phyloP scores from a whole-genome alignment of 2,329 filamentous ascomycete species.

The Diaporthe citrichinensis region DNA sequence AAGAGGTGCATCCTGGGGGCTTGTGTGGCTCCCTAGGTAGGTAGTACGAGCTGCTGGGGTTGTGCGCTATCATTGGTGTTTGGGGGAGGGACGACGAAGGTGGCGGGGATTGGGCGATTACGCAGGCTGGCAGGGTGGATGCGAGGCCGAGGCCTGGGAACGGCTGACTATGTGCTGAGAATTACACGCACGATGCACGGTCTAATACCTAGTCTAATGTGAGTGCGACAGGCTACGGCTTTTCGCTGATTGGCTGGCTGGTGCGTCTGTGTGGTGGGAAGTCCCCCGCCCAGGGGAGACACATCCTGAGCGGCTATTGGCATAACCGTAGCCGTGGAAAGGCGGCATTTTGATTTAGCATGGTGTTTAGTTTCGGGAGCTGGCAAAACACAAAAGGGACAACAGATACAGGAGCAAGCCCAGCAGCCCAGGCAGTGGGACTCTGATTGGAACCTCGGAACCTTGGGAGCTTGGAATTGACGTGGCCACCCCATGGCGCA shows the following conservation, averaged over 20 bases:
- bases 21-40: conserved; percentile 8
- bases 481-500: conserved; percentile 23
- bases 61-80: conserved; percentile 19
- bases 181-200: background rate
- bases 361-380: background rate
- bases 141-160: conserved; percentile 25
- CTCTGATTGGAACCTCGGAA: background rate
- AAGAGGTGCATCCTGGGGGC: background rate
- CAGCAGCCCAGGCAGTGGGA: background rate
- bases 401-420: background rate
- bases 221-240: conserved; percentile 20
- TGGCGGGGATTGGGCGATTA: conserved; percentile 29
- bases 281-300: background rate
- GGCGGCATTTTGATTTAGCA: conserved; percentile 24
- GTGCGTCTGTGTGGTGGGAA: conserved; percentile 8
- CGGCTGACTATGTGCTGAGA: conserved; percentile 21
- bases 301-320: conserved; percentile 27
- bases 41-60: background rate
- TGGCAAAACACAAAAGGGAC: background rate
- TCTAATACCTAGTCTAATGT: background rate
- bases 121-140: conserved; percentile 13
- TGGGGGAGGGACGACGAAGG: background rate
- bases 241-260: conserved; percentile 18
- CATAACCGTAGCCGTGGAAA: background rate
- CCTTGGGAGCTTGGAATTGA: conserved; percentile 16